phyloP scores from a whole-genome alignment of 106 monocot genomes.

The Narthecium ossifragum region DNA sequence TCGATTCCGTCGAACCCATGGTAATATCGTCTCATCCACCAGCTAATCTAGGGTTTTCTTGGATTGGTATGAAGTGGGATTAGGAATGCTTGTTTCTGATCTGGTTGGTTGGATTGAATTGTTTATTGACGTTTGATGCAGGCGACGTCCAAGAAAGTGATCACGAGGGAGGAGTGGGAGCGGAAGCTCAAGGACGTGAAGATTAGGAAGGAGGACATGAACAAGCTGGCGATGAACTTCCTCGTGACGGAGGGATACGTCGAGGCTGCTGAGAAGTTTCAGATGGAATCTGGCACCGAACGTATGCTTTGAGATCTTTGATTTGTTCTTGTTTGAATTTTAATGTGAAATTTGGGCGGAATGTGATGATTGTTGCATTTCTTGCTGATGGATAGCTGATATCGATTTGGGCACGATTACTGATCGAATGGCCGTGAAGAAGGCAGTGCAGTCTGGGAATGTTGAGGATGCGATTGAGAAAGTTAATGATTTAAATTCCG shows the following conservation, averaged over 20 bases:
- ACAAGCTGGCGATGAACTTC: conserved; percentile 63
- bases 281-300: conserved; percentile 51
- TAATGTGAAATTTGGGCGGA: neutral
- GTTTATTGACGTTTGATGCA: neutral
- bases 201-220: conserved; percentile 60
- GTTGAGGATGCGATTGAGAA: conserved; percentile 35
- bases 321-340: neutral
- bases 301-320: conserved; percentile 28
- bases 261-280: conserved; percentile 55
- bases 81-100: too few species aligned
- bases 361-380: neutral
- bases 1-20: conserved; percentile 2
- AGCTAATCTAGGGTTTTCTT: neutral
- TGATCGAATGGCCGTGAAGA: conserved; percentile 36
- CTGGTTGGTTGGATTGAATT: neutral
- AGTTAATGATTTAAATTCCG: conserved; percentile 36
- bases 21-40: neutral
- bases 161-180: conserved; percentile 47
- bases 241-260: conserved; percentile 58
- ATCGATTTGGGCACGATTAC: conserved; percentile 30
- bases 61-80: too few species aligned
- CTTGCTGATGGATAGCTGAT: conserved; percentile 21
- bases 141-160: conserved; percentile 52
- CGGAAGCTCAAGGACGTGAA: conserved; percentile 37
- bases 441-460: conserved; percentile 42